Evolutionary conservation across 768 basidiomycete species (phyloP), one percentile per base, ranked within the genome.

Genomic region (Tylopilus subfusipes): DNA sequence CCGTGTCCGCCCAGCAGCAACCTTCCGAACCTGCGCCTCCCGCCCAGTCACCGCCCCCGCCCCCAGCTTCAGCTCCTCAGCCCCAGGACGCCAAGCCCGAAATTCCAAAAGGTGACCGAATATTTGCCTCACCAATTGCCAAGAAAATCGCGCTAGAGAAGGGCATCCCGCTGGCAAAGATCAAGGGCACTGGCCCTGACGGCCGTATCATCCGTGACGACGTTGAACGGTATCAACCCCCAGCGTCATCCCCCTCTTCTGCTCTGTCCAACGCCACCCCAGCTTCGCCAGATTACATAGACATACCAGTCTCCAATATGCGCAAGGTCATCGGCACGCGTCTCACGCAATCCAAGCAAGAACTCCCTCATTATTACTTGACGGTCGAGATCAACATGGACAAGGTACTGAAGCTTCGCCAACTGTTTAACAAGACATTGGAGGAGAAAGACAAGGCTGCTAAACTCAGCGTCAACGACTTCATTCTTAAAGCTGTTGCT

Each of bases 401-500:
- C 79, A 90, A 91, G 78, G 86, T 93, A 19, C 71, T 90, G 68
- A 98, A 97, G 75, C 81, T 99, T 58, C 82, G 97, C 46, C 86
- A 96, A 73, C 87, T 98, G 58, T 98, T 99, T 78, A 99, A 99
- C 82, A 86, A 86, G 73, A 80, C 88, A 18, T 73, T 93, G 36
- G 80, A 81, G 24, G 90, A 91, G 66, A 89, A 90, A 74, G 92
- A 94, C 71, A 96, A 95, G 76, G 74, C 79, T 42, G 85, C 89
- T 30, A 99, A 98, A 77, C 82, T 99, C 49, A 95, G 92, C 62
- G 92, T 99, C 55, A 98, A 98, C 72, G 97, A 99, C 75, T 99
- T 99, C 70, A 83, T 99, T 65, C 85, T 98, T 68, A 99, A 99
- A 75, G 97, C 93, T 5, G 84, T 89, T 30, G 84, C 89, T 10